Percentiles rank a stretch among this genome's conserved stretches.
These are phyloP conservation scores for Jatropha curcas DNA, from an alignment of 345 rosid species.

Conservation along the genomic window DNA sequence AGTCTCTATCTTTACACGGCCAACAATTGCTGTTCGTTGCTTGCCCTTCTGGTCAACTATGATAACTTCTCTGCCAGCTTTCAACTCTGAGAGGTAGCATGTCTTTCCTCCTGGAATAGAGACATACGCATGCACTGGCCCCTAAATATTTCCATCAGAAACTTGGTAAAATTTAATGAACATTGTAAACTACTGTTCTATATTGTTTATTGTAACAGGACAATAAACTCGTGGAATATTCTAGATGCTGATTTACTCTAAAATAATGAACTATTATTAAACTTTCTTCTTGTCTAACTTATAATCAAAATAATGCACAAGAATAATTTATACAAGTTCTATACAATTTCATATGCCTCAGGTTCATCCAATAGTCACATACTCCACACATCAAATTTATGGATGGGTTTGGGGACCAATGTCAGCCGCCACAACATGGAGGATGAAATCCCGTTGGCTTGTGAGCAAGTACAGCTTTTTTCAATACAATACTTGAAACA, in stretches of 20 bases:
- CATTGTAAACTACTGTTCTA: too few relatives aligned
- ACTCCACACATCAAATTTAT: not conserved
- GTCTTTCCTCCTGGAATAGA: slow-evolving; percentile 83
- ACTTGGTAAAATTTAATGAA: not conserved
- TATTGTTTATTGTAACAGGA: too few relatives aligned
- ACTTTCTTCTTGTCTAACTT: not conserved
- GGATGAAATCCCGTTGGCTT: not conserved
- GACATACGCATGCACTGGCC: slow-evolving; percentile 85
- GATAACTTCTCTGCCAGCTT: slow-evolving; percentile 68
- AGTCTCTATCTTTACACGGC: slow-evolving; percentile 86
- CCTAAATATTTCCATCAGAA: slow-evolving; percentile 40
- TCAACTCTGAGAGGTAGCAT: slow-evolving; percentile 82
- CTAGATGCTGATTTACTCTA: not conserved
- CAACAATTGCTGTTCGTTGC: slow-evolving; percentile 63
- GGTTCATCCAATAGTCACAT: not conserved
- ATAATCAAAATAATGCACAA: not conserved
- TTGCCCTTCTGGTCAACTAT: slow-evolving; percentile 65
- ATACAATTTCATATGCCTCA: not conserved
- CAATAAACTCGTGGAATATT: not conserved
- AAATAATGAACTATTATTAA: not conserved
- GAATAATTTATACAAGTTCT: not conserved
- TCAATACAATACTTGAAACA: not conserved
- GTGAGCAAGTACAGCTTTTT: not conserved
- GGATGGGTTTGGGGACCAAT: not conserved
- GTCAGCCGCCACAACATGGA: not conserved